Evolutionary conservation across 2,329 filamentous ascomycete genomes (phyloP).

Genomic region (Lasiodiplodia hormozganensis): DNA sequence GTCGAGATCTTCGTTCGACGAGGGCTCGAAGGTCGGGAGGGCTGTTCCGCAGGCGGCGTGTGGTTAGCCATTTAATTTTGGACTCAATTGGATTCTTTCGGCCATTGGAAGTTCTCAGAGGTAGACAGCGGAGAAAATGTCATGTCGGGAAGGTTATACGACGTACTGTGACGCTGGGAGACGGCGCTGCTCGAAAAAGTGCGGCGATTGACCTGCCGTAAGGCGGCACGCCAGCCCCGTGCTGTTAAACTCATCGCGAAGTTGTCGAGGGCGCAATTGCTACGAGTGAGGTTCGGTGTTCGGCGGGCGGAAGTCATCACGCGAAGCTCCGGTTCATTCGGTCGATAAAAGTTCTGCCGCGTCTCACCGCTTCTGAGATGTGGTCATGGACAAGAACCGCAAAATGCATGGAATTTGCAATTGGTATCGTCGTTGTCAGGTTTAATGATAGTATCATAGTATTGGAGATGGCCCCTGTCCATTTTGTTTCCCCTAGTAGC

Average conservation of each 20-base stretch:
- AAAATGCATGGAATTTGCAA: background rate
- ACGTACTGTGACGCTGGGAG: conserved; percentile 40
- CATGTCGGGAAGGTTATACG: background rate
- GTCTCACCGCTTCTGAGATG: background rate
- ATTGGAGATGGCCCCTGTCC: background rate
- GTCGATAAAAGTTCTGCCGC: conserved; percentile 12
- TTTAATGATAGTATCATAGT: background rate
- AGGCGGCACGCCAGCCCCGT: conserved; percentile 39
- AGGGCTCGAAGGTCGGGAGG: conserved; percentile 43
- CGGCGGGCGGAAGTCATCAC: conserved; percentile 4
- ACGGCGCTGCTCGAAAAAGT: conserved; percentile 34
- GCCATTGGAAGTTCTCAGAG: background rate
- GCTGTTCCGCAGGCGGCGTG: conserved; percentile 31
- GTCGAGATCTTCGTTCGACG: conserved; percentile 51
- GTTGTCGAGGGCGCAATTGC: conserved; percentile 22
- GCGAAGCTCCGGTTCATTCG: background rate
- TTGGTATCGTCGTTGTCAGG: background rate
- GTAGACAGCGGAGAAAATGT: background rate
- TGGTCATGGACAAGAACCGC: background rate
- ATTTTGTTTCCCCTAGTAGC: background rate
- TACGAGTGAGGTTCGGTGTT: background rate
- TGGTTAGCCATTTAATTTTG: conserved; percentile 41
- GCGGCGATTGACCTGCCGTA: conserved; percentile 31
- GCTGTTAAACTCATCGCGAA: conserved; percentile 41
- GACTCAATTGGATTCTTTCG: background rate